These are phyloP conservation scores for Pouteria campechiana DNA, from an alignment of 179 eudicot genomes.

Conservation along the genomic window DNA sequence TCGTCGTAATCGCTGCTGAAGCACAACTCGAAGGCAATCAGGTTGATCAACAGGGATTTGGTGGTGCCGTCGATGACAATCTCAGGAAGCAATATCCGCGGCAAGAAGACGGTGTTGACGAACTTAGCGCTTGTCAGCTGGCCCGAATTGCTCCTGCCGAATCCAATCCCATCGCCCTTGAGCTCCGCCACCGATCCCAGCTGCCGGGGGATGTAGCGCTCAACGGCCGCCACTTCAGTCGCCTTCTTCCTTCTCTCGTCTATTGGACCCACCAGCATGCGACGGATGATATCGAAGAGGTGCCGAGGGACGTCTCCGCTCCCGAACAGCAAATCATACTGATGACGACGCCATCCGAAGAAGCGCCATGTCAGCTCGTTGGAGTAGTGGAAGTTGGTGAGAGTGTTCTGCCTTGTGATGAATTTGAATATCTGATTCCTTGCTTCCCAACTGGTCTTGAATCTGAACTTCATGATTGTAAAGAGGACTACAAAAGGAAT, in stretches of 20 bases:
- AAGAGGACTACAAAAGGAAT: not conserved
- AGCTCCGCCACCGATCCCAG: not conserved
- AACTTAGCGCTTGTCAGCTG: not conserved
- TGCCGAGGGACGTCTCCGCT: not conserved
- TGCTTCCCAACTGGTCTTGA: too few relatives aligned
- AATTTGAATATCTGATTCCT: not conserved
- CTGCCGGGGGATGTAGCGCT: not conserved
- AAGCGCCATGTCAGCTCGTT: not conserved
- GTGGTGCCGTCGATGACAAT: not conserved
- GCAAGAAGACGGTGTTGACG: not conserved
- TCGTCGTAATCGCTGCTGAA: not conserved
- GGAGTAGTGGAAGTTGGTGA: too few relatives aligned
- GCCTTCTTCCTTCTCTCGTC: not conserved
- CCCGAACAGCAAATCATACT: too few relatives aligned
- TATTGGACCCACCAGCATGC: not conserved
- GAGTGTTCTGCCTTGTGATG: not conserved
- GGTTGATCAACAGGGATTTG: not conserved
- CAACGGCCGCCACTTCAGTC: too few relatives aligned
- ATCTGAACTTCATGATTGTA: not conserved
- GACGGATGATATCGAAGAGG: not conserved
- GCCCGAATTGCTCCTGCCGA: not conserved
- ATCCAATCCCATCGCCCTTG: not conserved
- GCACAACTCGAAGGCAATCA: not conserved
- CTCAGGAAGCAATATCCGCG: not conserved
- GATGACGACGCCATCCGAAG: not conserved